A percentile compares a stretch with the other conserved stretches of the same genome.
These are phyloP conservation scores for Taphrina pruni DNA, from an alignment of 1,139 yeast species.

Conservation along the genomic window DNA sequence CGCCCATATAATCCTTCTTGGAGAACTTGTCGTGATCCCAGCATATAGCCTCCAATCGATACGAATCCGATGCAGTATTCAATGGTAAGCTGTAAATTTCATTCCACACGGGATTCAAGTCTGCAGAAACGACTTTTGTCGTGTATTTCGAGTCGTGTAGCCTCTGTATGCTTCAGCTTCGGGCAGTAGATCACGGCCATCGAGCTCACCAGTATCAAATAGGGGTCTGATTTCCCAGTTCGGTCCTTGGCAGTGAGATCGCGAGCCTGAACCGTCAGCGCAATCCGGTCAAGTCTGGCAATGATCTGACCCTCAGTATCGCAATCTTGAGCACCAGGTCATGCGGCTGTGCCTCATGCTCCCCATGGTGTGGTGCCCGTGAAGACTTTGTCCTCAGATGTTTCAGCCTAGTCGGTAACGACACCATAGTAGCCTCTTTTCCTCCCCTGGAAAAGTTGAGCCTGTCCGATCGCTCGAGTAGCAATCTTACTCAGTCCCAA, in stretches of 20 bases:
- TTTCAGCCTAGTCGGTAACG: constrained; percentile 13
- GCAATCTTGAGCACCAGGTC: constrained; percentile 21
- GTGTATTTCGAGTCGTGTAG: constrained; percentile 50
- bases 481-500: no score
- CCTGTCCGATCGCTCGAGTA: no score
- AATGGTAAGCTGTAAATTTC: constrained; percentile 50
- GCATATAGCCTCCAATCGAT: constrained; percentile 51
- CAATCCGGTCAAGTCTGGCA: background rate
- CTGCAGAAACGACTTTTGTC: constrained; percentile 51
- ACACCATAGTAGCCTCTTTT: background rate
- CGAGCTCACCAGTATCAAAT: constrained; percentile 41
- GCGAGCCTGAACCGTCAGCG: constrained; percentile 43
- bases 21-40: constrained; percentile 53
- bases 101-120: constrained; percentile 54
- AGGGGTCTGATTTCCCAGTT: constrained; percentile 46
- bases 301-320: background rate
- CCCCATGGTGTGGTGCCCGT: background rate
- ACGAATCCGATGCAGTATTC: constrained; percentile 46
- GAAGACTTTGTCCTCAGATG: constrained; percentile 2
- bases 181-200: constrained; percentile 1
- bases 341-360: background rate
- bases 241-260: constrained; percentile 46
- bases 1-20: constrained; percentile 62
- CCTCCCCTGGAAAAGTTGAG: background rate
- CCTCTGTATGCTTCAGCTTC: background rate